Evolutionary conservation across 2,329 filamentous ascomycete species (phyloP).

Genomic region (Fusarium tricinctum): DNA sequence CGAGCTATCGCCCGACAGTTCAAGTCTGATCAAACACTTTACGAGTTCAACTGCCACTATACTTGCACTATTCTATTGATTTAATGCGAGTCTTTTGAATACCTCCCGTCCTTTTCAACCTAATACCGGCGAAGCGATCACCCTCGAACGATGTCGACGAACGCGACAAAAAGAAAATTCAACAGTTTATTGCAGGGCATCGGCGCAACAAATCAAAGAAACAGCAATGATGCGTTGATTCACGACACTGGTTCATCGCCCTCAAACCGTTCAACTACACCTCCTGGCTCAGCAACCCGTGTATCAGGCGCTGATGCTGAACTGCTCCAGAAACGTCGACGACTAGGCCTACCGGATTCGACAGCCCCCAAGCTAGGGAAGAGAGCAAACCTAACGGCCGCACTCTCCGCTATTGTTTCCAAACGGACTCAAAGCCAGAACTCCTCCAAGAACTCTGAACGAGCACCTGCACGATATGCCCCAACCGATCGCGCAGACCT

Average conservation of each 20-base stretch:
- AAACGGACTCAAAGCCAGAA: constrained; percentile 45
- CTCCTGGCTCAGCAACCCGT: constrained; percentile 23
- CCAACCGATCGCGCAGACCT: constrained; percentile 89
- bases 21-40: neutral
- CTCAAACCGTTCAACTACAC: constrained; percentile 28
- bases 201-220: constrained; percentile 59
- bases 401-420: constrained; percentile 46
- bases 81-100: neutral
- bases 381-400: constrained; percentile 40
- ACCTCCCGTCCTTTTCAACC: neutral
- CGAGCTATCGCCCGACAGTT: neutral
- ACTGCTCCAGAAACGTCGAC: constrained; percentile 67
- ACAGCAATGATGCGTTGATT: constrained; percentile 10
- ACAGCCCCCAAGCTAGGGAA: constrained; percentile 53
- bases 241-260: constrained; percentile 23
- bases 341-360: constrained; percentile 61
- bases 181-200: constrained; percentile 79
- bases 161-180: constrained; percentile 87
- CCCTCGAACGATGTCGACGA: constrained; percentile 64
- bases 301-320: constrained; percentile 54
- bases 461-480: constrained; percentile 76
- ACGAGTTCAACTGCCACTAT: neutral
- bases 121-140: neutral
- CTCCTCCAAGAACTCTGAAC: constrained; percentile 37
- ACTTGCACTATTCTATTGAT: neutral